phyloP scores from a whole-genome alignment of 2,329 filamentous ascomycete genomes.

The Ilyonectria sp. region DNA sequence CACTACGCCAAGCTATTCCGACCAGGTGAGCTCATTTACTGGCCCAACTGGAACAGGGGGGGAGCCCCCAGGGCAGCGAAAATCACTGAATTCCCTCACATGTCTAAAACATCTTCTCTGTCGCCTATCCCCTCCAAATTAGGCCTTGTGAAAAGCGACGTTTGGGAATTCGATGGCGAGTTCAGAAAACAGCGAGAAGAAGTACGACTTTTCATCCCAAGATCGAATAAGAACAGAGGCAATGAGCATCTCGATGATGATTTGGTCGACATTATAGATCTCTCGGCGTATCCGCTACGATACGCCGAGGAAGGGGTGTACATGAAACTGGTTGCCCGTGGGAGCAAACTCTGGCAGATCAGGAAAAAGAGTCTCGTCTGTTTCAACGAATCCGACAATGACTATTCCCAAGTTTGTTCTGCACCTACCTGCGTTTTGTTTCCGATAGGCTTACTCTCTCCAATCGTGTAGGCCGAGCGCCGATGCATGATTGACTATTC shows the following conservation, averaged over 20 bases:
- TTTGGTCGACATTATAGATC: background rate
- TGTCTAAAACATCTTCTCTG: background rate
- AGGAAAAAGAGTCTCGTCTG: conserved; percentile 7
- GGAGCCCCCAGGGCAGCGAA: background rate
- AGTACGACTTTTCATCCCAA: background rate
- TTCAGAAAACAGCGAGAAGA: rapidly evolving
- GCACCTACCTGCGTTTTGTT: too few species aligned
- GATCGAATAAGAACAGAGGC: background rate
- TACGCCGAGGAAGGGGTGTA: conserved; percentile 8
- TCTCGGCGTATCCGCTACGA: conserved; percentile 1
- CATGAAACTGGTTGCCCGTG: conserved; percentile 16
- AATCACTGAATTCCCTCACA: background rate
- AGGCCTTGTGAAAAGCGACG: rapidly evolving
- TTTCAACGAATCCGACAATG: background rate
- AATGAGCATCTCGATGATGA: background rate
- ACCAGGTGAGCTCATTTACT: conserved; percentile 11
- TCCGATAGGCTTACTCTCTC: background rate
- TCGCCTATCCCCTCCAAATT: too few species aligned
- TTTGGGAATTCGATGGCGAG: conserved; percentile 1
- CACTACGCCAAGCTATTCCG: conserved; percentile 3
- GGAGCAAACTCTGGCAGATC: conserved; percentile 18
- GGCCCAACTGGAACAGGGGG: too few species aligned
- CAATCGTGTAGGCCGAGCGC: conserved; percentile 1
- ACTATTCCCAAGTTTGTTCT: conserved; percentile 6
- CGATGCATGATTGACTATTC: conserved; percentile 31